Evolutionary conservation across 1,284 basidiomycete species (phyloP), one percentile per base, ranked within the genome.

Genomic region (Thelephora terrestris): DNA sequence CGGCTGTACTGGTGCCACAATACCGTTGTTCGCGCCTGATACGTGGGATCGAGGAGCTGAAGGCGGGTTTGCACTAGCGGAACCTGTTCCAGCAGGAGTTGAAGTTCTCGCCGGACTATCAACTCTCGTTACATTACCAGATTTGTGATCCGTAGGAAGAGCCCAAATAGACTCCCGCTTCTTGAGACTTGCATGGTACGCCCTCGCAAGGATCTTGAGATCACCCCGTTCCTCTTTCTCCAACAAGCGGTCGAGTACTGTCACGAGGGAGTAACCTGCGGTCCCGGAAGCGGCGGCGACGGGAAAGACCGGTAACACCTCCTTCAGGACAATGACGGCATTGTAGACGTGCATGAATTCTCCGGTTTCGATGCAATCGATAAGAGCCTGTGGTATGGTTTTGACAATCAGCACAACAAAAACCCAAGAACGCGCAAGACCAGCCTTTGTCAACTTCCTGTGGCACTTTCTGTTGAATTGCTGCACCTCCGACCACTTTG

Each of bases 321-420:
- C 89, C 57, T 92, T 91, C 50, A 94, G 72, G 21, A 96, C 82
- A 42, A 93, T 78, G 60, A 96, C 86, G 10, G 89, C 79, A 60
- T 97, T 97, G 64, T 93, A 92, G 49, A 95, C 86, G 59, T 91
- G 90, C 86, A 95, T 93, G 63, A 92, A 96, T 59, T 93, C 91
- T 56, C 83, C 82, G 2, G 78, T 78, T 61, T 79, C 72, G 45
- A 85, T 77, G 56, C 78, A 81, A 40, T 77, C 79, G 23, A 70
- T 67, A 53, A 86, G 74, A 53, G 71, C 75, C 81, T 86, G 53
- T 5, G 51, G 12, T 14, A 21, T 21, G n/a, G 50, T 47, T 49
- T 42, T 36, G 42, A 49, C 16, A 45, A 17, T 39, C 14, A 50
- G 45, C 52, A 46, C 7, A 35, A 27, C 16, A n/a, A 29, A 25